Evolutionary conservation across 2,329 filamentous ascomycete species (phyloP).

Genomic region (Ceratocystis papillata): DNA sequence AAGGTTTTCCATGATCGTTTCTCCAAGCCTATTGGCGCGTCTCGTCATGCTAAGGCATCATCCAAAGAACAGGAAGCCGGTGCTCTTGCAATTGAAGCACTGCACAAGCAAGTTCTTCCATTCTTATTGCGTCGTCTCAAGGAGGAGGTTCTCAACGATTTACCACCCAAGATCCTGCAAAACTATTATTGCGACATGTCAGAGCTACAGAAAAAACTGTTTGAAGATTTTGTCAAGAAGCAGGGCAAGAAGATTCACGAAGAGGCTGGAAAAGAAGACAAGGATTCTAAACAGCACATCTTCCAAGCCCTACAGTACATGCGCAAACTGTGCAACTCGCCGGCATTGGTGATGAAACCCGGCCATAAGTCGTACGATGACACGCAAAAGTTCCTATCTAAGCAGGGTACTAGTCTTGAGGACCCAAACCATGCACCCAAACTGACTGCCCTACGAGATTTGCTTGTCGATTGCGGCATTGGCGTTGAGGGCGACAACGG

Average conservation of each 20-base stretch:
- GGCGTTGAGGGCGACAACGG: constrained; percentile 56
- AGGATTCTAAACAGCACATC: constrained; percentile 93
- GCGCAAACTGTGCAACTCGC: constrained; percentile 98
- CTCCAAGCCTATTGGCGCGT: constrained; percentile 87
- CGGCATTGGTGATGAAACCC: constrained; percentile 90
- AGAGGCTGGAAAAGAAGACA: constrained; percentile 74
- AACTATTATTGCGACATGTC: constrained; percentile 99
- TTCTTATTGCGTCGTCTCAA: constrained; percentile 94
- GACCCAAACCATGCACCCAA: constrained; percentile 88
- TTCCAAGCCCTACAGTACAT: constrained; percentile 99
- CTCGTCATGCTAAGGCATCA: constrained; percentile 90
- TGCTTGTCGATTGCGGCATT: constrained; percentile 97
- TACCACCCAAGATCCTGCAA: constrained; percentile 95
- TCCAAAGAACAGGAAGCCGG: constrained; percentile 97
- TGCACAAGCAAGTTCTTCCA: constrained; percentile 94
- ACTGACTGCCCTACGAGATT: constrained; percentile 74
- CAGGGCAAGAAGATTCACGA: constrained; percentile 80
- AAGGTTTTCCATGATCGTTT: constrained; percentile 96
- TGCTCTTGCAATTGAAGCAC: constrained; percentile 89
- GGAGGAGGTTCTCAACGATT: constrained; percentile 90
- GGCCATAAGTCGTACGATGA: constrained; percentile 82
- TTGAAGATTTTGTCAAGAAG: constrained; percentile 91
- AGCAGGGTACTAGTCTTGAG: constrained; percentile 69
- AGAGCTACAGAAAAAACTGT: constrained; percentile 86
- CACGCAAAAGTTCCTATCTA: constrained; percentile 67